Percentiles rank a stretch among this genome's conserved stretches.
phyloP scores from a whole-genome alignment of 2,329 filamentous ascomycete genomes.

The Talaromyces sp. region DNA sequence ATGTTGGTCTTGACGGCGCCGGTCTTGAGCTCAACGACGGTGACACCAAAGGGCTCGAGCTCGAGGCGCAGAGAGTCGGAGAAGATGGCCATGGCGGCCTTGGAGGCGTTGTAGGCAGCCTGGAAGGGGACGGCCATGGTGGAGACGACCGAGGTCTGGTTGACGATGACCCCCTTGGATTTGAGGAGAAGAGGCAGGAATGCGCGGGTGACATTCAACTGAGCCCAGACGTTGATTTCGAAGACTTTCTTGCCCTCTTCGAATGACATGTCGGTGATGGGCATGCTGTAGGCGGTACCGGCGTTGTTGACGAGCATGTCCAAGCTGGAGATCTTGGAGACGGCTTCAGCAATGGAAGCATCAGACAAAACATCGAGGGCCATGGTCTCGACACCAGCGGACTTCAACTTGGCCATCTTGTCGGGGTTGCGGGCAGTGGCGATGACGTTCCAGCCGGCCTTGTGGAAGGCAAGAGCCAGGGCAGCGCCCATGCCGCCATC shows the following conservation, averaged over 20 bases:
- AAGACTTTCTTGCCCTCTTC: conserved; percentile 22
- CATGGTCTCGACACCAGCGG: conserved; percentile 6
- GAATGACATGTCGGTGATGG: conserved; percentile 9
- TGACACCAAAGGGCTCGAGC: conserved; percentile 13
- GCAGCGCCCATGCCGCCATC: conserved; percentile 17
- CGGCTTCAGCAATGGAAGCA: conserved; percentile 6
- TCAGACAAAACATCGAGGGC: conserved; percentile 4
- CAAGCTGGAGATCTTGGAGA: conserved; percentile 16
- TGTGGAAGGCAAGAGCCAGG: conserved; percentile 17
- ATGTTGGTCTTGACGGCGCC: conserved; percentile 13
- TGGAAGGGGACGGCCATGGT: conserved; percentile 15
- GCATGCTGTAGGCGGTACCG: conserved; percentile 20
- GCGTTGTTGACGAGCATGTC: conserved; percentile 34
- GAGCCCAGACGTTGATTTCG: conserved; percentile 40
- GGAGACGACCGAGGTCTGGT: conserved; percentile 16
- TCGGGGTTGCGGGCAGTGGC: conserved; percentile 10
- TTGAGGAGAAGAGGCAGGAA: conserved; percentile 34
- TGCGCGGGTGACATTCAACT: conserved; percentile 32
- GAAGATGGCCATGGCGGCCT: conserved; percentile 14
- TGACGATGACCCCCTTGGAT: conserved; percentile 17
- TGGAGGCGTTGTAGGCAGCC: conserved; percentile 15
- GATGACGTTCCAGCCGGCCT: conserved; percentile 10
- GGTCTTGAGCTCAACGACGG: conserved; percentile 15
- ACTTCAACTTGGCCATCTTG: conserved; percentile 7
- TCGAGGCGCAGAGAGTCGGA: conserved; percentile 14